Evolutionary conservation across 768 basidiomycete species (phyloP).

Genomic region (Mycena floridula): DNA sequence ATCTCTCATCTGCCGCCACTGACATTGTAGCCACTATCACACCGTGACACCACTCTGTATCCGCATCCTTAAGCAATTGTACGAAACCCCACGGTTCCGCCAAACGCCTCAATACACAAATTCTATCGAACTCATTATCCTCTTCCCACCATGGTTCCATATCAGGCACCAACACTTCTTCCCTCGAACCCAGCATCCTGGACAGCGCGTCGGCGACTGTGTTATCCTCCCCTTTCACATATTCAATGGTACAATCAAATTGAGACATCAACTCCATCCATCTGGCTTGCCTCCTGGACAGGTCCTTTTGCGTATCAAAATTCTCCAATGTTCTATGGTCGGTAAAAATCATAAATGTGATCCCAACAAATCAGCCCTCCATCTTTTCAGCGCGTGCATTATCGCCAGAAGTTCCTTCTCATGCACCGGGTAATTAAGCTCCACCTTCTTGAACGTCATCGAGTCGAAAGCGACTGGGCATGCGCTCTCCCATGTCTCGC

Average conservation of each 20-base stretch:
- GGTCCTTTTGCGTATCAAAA: not conserved
- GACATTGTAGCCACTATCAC: not conserved
- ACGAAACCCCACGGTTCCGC: not conserved
- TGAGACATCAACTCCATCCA: slow-evolving; percentile 17
- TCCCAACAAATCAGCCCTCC: slow-evolving; percentile 8
- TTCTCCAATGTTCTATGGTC: slow-evolving; percentile 24
- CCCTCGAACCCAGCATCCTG: no score
- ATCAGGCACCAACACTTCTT: not conserved
- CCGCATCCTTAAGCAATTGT: not conserved
- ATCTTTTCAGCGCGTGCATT: slow-evolving; percentile 15
- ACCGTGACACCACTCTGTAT: not conserved
- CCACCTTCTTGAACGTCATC: slow-evolving; percentile 8
- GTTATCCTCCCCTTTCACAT: not conserved
- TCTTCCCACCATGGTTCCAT: not conserved
- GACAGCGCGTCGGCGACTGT: not conserved
- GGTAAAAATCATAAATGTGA: slow-evolving; percentile 15
- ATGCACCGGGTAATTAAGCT: not conserved
- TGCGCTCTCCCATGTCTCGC: slow-evolving; percentile 16
- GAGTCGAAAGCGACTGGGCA: slow-evolving; percentile 22
- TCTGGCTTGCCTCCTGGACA: not conserved
- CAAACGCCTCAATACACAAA: not conserved
- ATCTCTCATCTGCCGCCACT: not conserved
- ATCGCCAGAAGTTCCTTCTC: slow-evolving; percentile 17
- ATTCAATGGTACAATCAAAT: slow-evolving; percentile 22
- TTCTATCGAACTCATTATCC: not conserved